Evolutionary conservation across 495 filamentous ascomycete species (phyloP).

Genomic region (Lasiosphaeria miniovina): DNA sequence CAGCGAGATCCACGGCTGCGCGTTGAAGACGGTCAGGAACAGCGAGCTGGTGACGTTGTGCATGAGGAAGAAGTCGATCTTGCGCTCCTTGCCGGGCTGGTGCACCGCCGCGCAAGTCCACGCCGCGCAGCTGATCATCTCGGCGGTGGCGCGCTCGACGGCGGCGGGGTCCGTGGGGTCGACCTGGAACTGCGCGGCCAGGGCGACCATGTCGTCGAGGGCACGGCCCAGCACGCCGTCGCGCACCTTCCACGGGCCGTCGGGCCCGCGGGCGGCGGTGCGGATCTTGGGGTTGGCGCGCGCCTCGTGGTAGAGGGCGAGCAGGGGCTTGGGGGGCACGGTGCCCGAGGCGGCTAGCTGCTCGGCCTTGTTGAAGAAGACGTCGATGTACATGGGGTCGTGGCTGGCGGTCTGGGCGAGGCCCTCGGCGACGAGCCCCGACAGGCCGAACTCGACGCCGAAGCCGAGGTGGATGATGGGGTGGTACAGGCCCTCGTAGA

Average conservation of each 20-base stretch:
- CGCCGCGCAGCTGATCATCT: conserved; percentile 28
- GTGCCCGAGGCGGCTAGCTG: conserved; percentile 34
- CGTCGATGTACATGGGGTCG: conserved; percentile 20
- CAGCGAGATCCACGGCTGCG: conserved; percentile 29
- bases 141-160: conserved; percentile 28
- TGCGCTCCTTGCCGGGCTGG: conserved; percentile 26
- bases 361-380: conserved; percentile 18
- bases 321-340: conserved; percentile 2
- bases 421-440: conserved; percentile 34
- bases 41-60: conserved; percentile 37
- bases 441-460: conserved; percentile 40
- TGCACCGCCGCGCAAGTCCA: conserved; percentile 30
- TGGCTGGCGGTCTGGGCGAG: conserved; percentile 39
- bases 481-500: conserved; percentile 34
- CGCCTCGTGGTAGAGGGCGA: conserved; percentile 19
- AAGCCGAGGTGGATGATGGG: conserved; percentile 42
- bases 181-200: conserved; percentile 25
- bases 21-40: conserved; percentile 28
- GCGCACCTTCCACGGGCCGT: conserved; percentile 18
- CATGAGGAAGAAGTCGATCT: conserved; percentile 45
- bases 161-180: conserved; percentile 19
- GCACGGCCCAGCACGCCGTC: conserved; percentile 30
- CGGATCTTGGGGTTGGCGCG: conserved; percentile 21
- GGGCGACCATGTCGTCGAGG: conserved; percentile 20
- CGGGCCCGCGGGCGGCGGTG: conserved; percentile 17